Evolutionary conservation across 257 asterid species (phyloP).

Genomic region (Dorcoceras hygrometricum): DNA sequence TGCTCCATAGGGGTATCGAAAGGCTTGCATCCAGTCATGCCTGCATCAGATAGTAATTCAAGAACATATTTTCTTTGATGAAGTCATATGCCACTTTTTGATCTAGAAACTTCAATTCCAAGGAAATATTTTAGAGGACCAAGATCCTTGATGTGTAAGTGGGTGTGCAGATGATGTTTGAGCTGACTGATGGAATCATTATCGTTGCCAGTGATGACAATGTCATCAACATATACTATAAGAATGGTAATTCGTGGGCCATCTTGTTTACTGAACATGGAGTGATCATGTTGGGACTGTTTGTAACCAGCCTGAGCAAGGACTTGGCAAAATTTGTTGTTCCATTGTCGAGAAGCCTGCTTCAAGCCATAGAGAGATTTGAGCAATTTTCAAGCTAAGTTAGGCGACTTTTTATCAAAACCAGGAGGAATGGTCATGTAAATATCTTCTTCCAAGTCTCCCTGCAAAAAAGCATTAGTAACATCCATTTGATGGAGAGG

Average conservation of each 20-base stretch:
- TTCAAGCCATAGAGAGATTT: not conserved
- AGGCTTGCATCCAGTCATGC: not conserved
- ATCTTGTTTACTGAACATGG: not conserved
- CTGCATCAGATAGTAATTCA: not conserved
- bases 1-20: not conserved
- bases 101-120: too few species aligned
- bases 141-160: too few species aligned
- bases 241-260: not conserved
- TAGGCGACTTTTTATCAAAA: not conserved
- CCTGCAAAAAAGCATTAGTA: not conserved
- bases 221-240: not conserved
- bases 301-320: not conserved
- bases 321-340: not conserved
- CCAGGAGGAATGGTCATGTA: not conserved
- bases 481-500: too few species aligned
- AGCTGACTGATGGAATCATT: rapidly evolving
- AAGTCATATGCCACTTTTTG: too few species aligned
- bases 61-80: too few species aligned
- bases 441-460: not conserved
- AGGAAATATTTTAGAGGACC: too few species aligned
- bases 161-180: not conserved
- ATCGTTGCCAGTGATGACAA: not conserved
- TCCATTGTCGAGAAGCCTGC: not conserved
- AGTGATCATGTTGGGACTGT: not conserved
- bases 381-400: not conserved